Base-by-base conservation (phyloP, 306 rosid species). In the Psophocarpus tetragonolobus region DNA sequence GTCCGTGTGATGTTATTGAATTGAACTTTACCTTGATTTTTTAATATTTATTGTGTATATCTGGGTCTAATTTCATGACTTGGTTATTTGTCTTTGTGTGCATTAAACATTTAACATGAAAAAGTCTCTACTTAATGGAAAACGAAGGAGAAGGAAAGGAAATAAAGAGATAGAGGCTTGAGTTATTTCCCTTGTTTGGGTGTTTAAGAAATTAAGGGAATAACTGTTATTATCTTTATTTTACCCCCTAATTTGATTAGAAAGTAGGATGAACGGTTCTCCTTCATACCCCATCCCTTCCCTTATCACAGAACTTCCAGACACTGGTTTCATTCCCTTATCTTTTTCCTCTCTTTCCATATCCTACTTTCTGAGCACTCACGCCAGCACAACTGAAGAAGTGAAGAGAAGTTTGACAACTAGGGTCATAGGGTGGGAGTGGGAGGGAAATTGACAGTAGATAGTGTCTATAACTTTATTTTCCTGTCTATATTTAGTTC, bases 401-500 rank as follows among this genome's bases (percentile, higher is more conserved):
- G 58, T 20, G 41, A 32, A 65, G 63, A 66, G 15, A 71, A 71
- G 26, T 61, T 13, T 64, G 48, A 64, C 53, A 73, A 20, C 32
- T 47, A 20, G 1, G 73, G 42, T 61, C 68, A 38, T 33, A 33
- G 27, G 18, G 29, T 50, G 33, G 48, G 17, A 42, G 48, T 13
- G 45, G 45, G 15, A 41, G 45, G 10, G 45, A 75, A 63, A 27
- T 74, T 60, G 64, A 18, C 14, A 33, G 39, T 41, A 20, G 67
- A 71, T 63, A 29, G 48, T 12, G 21, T 44, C 20, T 67, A 42
- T 30, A 18, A 35, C 50, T 13, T 38, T 14, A 4, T 36, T 36
- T 38, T 2, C n/a, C n/a, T 12, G 54, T 80, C 39, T 58, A 4
- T 48, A 33, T 18, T 57, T 50, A n/a, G 27, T 15, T 27, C n/a